Evolutionary conservation across 441 rosid species (phyloP), one percentile per base, ranked within the genome.

Genomic region (Breynia disticha): DNA sequence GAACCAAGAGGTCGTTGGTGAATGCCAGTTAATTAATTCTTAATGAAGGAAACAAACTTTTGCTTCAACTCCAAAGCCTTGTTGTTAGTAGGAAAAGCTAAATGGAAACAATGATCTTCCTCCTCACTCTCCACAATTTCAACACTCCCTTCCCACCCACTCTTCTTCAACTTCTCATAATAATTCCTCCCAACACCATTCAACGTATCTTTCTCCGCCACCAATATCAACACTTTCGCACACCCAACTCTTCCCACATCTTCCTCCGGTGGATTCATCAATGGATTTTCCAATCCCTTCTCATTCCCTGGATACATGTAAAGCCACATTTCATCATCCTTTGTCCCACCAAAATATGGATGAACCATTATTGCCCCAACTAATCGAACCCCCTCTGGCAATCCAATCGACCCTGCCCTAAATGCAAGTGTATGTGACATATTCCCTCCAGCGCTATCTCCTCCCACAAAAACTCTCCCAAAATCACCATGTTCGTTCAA

Each of bases 371-470:
- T 50, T 22, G 57, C 5, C 17, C 84, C 84, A 0, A 11, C 43
- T 14, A 74, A 13, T 15, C 13, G 14, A 22, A 56, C 45, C 14
- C 67, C 9, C 0, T 70, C 73, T 0, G 0, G n/a, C 19, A 73
- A 8, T 0, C 49, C 46, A 4, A 54, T 63, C 4, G 17, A 11
- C 0, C 79, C 82, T 0, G 52, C 54, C 45, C 43, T 63, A 28
- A 67, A 44, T 0, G 55, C 72, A 54, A 73, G 51, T 19, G 65
- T 41, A 16, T 70, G 79, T 2, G 75, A 68, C 14, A 81, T 74
- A 38, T 72, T 76, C 13, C 61, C 81, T 14, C 86, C 83, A 10
- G 72, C 74, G 46, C 72, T 66, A 32, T 76, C 77, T 1, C 77
- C 80, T 0, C 62, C 71, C 11, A 76, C 18, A 17, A 67, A 59